Conservation (phyloP, 108 stramenopile species). For the Discostella stelligeroides region DNA sequence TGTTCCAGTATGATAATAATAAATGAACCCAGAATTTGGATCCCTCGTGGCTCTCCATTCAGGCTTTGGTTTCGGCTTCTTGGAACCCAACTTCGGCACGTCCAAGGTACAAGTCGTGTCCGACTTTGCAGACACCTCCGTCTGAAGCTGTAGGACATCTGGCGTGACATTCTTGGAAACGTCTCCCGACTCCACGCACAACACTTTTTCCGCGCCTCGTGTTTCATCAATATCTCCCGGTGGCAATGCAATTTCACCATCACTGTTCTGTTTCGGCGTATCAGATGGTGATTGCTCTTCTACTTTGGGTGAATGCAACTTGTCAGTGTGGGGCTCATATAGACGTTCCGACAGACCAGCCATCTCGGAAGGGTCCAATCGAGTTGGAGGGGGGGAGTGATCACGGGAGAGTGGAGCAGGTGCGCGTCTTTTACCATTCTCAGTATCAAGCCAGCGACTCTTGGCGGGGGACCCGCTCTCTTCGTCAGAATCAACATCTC, state of each 20-base stretch:
- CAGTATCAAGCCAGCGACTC: constrained; percentile 29
- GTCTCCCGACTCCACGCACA: background rate
- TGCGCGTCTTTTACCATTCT: background rate
- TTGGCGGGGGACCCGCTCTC: constrained; percentile 21
- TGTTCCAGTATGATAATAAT: constrained; percentile 78
- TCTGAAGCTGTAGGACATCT: background rate
- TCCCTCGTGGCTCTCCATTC: constrained; percentile 71
- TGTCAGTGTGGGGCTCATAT: constrained; percentile 9
- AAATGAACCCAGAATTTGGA: constrained; percentile 59
- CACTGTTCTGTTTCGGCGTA: background rate
- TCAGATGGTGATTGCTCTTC: background rate
- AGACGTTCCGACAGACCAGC: constrained; percentile 23
- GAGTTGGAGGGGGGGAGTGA: constrained; percentile 18
- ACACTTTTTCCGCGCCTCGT: background rate
- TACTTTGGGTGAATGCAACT: background rate
- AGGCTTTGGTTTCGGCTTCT: constrained; percentile 39
- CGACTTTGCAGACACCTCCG: constrained; percentile 5
- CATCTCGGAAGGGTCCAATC: constrained; percentile 35
- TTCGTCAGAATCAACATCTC: constrained; percentile 8
- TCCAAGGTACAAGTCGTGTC: background rate
- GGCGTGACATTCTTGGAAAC: constrained; percentile 4
- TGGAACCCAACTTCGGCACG: background rate
- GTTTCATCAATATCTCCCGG: background rate
- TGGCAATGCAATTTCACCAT: background rate
- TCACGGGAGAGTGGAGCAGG: constrained; percentile 3